Base-by-base conservation (phyloP, 2,329 filamentous ascomycete genomes). In the Monosporascus cannonballus region DNA sequence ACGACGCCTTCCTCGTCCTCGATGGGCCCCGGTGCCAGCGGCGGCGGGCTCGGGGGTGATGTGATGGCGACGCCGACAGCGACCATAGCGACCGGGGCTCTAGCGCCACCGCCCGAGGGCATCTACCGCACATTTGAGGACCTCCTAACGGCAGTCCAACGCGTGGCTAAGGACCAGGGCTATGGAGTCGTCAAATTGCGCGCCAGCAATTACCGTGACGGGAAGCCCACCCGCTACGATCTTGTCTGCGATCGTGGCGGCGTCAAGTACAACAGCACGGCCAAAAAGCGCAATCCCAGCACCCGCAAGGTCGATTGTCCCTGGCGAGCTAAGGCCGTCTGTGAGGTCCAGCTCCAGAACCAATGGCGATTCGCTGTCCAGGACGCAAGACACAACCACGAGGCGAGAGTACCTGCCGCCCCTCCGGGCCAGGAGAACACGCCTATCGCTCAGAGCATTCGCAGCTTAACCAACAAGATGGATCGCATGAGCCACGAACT, bases 341-440 rank as follows among this genome's bases (percentile, higher is more conserved):
- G 81, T 56, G 81, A 84, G 62, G 81, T 84, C 6, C 80, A 83
- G 64, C 71, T 84, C 11, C 77, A 77, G 42, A 82, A 84, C 56
- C 80, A 83, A 66, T 84, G 81, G 81, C 78, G 81, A n/a, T 84
- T 84, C 56, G 78, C 77, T 7, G 76, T 84, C 11, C 81, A 84
- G 55, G 79, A 83, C 52, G 66, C 74, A n/a, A 73, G 79, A 15
- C 81, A 84, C 63, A 84, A 84, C 65, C 81, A 84, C 63, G 81
- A 84, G 59, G 77, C 81, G 34, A 78, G 81, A 54, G 69, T 81
- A 48, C 73, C 78, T 8, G 75, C 78, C 18, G 77, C 76, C 37
- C 73, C 75, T 1, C 75, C 79, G 1, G 79, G 79, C 25, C 77
- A 81, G 55, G 80, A 83, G 62, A 80, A 78, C 61, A 77, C 79